Evolutionary conservation across 805 yeast species (phyloP).

Genomic region (Pichia membranifaciens): DNA sequence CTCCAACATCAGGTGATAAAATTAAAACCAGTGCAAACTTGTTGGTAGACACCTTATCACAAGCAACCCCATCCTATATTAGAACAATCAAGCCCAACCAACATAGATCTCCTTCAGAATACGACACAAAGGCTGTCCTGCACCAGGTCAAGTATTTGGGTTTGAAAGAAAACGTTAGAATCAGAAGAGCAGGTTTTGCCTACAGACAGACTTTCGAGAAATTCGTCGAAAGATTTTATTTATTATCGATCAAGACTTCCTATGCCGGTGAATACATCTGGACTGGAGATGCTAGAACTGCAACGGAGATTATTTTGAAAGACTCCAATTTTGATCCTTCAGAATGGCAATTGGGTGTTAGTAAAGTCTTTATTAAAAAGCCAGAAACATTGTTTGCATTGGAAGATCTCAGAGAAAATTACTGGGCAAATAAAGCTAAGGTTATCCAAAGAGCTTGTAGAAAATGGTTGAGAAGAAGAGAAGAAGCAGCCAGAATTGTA

Average conservation of each 20-base stretch:
- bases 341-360: constrained; percentile 88
- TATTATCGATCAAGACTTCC: constrained; percentile 82
- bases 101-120: constrained; percentile 83
- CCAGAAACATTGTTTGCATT: constrained; percentile 95
- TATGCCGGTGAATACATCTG: constrained; percentile 76
- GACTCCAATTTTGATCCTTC: constrained; percentile 62
- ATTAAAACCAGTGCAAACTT: constrained; percentile 88
- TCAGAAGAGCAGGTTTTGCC: constrained; percentile 98
- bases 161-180: constrained; percentile 92
- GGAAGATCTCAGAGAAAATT: constrained; percentile 93
- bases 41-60: constrained; percentile 80
- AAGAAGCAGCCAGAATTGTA: constrained; percentile 76
- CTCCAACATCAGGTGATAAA: constrained; percentile 95
- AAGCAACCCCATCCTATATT: constrained; percentile 91
- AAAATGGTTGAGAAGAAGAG: constrained; percentile 69
- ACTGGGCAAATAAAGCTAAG: constrained; percentile 98
- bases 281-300: constrained; percentile 49
- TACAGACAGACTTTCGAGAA: constrained; percentile 95
- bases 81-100: constrained; percentile 98
- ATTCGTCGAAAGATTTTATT: constrained; percentile 89
- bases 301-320: constrained; percentile 44
- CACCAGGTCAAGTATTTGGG: constrained; percentile 96
- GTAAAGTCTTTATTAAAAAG: constrained; percentile 90
- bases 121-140: constrained; percentile 80
- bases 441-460: constrained; percentile 97